Base-by-base conservation (phyloP, 768 basidiomycete genomes). In the Infundibulicybe gibba region DNA sequence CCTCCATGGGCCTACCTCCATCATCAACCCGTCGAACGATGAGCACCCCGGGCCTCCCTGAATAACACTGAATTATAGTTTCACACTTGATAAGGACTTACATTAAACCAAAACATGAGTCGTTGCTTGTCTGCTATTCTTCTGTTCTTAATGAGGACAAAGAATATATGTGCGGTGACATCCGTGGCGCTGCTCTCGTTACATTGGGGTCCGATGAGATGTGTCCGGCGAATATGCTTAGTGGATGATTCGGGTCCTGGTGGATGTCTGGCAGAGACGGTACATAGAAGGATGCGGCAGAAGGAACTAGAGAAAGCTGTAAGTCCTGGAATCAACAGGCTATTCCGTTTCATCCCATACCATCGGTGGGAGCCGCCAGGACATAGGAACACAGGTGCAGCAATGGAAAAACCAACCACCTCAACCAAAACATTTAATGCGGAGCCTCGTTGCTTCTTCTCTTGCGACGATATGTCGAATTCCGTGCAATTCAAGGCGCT, bases 21-120 rank as follows among this genome's bases (percentile, higher is more conserved):
- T 94, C 86, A 98, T 87, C 14, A 94, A 76, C 2, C 95, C 95
- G 57, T 98, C 95, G 61, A 98, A 97, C 1, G 90, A 93, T 0
- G 94, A 97, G 64, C 97, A 98, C 21, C 97, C 97, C 15, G 95
- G 95, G 1, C 95, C 95, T 15, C 93, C 94, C 91, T 94, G 55
- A 39, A 35, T 17, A 41, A 51, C 15, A 41, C 31, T 47, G 37
- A 34, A 48, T 13, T 17, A 25, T 11, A 41, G 14, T 39, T 17
- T 14, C 17, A 32, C 20, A 8, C 9, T 40, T 12, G 20, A 37
- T n/a, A 21, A 32, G 42, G n/a, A 14, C 21, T 58, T 58, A 91
- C 94, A 66, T 97, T 97, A 60, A 98, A 94, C 97, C 97, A 99
- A 58, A 98, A 91, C 58, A 98, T 78, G 8, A 97, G 66, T 32